Conservation (phyloP, 345 rosid genomes). For the Kernera saxatilis region DNA sequence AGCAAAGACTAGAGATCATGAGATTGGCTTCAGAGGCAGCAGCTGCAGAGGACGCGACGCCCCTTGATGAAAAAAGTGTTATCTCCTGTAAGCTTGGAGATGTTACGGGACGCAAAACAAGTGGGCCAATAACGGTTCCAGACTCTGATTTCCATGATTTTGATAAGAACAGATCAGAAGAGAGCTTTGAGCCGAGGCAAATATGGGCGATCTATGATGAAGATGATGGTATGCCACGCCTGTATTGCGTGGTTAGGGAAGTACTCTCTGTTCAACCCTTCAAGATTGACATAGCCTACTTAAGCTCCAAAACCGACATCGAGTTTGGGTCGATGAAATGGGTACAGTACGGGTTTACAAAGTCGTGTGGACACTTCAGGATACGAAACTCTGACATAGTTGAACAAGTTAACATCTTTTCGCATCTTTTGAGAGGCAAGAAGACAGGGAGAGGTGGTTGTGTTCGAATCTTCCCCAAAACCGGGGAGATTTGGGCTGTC, state of each 20-base stretch:
- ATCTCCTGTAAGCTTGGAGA: constrained; percentile 31
- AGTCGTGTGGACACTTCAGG: constrained; percentile 97
- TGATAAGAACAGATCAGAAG: constrained; percentile 85
- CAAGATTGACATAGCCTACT: constrained; percentile 77
- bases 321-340: constrained; percentile 88
- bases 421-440: constrained; percentile 75
- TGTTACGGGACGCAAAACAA: constrained; percentile 34
- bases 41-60: constrained; percentile 13
- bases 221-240: constrained; percentile 97
- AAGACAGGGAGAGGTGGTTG: constrained; percentile 99
- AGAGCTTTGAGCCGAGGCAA: constrained; percentile 85
- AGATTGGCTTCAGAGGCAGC: constrained; percentile 49
- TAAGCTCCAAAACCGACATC: constrained; percentile 85
- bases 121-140: constrained; percentile 63
- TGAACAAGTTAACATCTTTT: constrained; percentile 91
- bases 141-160: constrained; percentile 97
- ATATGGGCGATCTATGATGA: constrained; percentile 98
- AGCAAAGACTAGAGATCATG: constrained; percentile 57
- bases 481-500: constrained; percentile 93
- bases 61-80: constrained; percentile 26
- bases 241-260: constrained; percentile 79
- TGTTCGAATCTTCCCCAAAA: constrained; percentile 83
- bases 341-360: constrained; percentile 80
- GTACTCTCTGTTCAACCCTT: constrained; percentile 79
- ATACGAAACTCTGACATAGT: constrained; percentile 67